Evolutionary conservation across 1,284 basidiomycete species (phyloP).

Genomic region (Apiotrichum gamsii): DNA sequence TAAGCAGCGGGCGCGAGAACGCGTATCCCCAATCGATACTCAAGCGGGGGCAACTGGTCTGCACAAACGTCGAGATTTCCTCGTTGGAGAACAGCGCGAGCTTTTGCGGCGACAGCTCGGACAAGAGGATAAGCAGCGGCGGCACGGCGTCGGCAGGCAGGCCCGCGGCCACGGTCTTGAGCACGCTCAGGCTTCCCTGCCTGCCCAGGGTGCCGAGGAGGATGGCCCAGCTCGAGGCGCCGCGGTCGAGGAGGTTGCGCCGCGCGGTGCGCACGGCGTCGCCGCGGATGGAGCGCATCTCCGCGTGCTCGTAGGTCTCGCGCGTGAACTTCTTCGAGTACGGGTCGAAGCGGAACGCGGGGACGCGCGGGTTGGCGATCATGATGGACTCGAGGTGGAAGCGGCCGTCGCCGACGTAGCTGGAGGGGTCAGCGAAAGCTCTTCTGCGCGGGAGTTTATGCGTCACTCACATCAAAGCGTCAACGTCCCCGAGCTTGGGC

Average conservation of each 20-base stretch:
- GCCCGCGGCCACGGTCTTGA: conserved; percentile 74
- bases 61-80: conserved; percentile 23
- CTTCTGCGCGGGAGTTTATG: not conserved
- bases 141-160: conserved; percentile 48
- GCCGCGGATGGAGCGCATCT: conserved; percentile 74
- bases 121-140: conserved; percentile 74
- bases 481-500: conserved; percentile 66
- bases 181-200: conserved; percentile 85
- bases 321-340: conserved; percentile 95
- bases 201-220: conserved; percentile 90
- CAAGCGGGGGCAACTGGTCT: conserved; percentile 26
- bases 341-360: conserved; percentile 96
- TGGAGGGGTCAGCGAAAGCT: conserved; percentile 35
- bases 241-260: conserved; percentile 54
- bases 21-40: conserved; percentile 96
- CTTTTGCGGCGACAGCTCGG: conserved; percentile 92
- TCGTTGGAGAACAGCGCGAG: conserved; percentile 61
- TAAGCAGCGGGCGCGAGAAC: conserved; percentile 80
- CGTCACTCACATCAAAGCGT: conserved; percentile 70
- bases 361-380: conserved; percentile 95
- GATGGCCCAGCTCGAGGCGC: conserved; percentile 69
- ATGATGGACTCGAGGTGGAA: conserved; percentile 99
- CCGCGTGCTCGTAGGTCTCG: conserved; percentile 82
- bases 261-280: conserved; percentile 70
- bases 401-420: conserved; percentile 94